Base-by-base conservation (phyloP, 1,139 yeast genomes). In the Suhomyces anneliseae region DNA sequence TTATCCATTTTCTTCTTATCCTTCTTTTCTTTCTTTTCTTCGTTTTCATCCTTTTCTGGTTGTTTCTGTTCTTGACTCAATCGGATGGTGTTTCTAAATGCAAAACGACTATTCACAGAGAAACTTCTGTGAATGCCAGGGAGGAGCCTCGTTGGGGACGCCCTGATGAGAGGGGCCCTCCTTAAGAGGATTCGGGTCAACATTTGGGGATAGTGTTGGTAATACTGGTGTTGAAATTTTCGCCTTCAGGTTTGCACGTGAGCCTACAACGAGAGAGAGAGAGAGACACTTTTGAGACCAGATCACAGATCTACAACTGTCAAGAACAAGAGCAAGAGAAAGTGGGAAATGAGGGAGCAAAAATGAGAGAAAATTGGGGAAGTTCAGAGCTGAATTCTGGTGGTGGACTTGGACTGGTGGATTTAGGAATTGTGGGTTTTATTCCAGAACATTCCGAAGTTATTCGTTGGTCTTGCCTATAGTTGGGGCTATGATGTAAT, bases 1-100 rank as follows among this genome's bases (percentile, higher is more conserved):
- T 50, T 44, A 7, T 40, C 50, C 51, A 51, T 50, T 10, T 50
- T 31, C 40, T 49, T 42, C 39, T 35, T 41, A 14, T 27, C 27
- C 11, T 49, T 50, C 37, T 43, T 49, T 29, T 19, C 24, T 19
- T 48, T 47, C 40, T 38, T 44, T 44, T 53, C 51, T 37, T 54
- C 53, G 19, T 32, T 26, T 24, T 53, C 34, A 31, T 46, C 27
- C 42, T n/a, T 46, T 37, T 27, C 39, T 12, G 37, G 4, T 32
- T 27, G 8, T 24, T 40, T 19, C 34, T 34, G 19, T 40, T 39
- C 36, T 14, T 39, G 34, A n/a, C 32, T 29, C 37, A 42, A 29
- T 26, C 31, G 39, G 10, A 39, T 27, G 10, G 38, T 26, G 27
- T 38, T 27, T 34, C 15, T 38, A 24, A 46, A 46, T 9, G 36